phyloP scores from a whole-genome alignment of 2,329 filamentous ascomycete species.

The Nannizziopsis barbatae region DNA sequence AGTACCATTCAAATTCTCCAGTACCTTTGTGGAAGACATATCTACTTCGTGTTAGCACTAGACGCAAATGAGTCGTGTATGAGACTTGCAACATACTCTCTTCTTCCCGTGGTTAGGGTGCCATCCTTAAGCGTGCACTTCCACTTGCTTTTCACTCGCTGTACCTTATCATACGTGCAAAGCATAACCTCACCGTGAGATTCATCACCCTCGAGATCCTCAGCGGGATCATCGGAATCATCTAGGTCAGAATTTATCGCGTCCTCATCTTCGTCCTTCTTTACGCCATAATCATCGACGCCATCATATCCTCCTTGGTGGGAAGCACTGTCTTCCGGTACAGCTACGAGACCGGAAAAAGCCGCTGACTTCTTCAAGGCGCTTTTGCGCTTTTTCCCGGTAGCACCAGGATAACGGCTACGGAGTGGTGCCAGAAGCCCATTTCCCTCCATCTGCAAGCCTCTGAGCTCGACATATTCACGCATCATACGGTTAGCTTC shows the following conservation, averaged over 20 bases:
- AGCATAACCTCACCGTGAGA: slow-evolving; percentile 83
- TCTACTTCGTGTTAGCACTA: slow-evolving; percentile 28
- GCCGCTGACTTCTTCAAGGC: slow-evolving; percentile 10
- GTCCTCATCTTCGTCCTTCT: slow-evolving; percentile 66
- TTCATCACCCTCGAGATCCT: slow-evolving; percentile 80
- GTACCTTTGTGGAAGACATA: slow-evolving; percentile 97
- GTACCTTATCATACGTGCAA: slow-evolving; percentile 98
- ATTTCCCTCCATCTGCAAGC: slow-evolving; percentile 35
- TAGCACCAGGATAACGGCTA: slow-evolving; percentile 27
- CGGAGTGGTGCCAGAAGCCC: slow-evolving; percentile 36
- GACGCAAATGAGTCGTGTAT: background rate
- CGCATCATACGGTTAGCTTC: slow-evolving; percentile 32
- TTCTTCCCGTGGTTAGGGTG: slow-evolving; percentile 82
- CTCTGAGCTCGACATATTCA: slow-evolving; percentile 33
- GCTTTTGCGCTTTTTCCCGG: slow-evolving; percentile 31
- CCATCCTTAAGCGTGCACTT: slow-evolving; percentile 98
- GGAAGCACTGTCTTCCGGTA: slow-evolving; percentile 13
- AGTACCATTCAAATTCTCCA: slow-evolving; percentile 92
- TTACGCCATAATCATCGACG: slow-evolving; percentile 40
- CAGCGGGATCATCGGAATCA: slow-evolving; percentile 75
- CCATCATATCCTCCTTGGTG: slow-evolving; percentile 46
- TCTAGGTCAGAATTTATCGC: slow-evolving; percentile 98
- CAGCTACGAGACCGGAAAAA: slow-evolving; percentile 12
- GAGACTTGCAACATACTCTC: slow-evolving; percentile 51
- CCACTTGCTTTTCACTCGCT: slow-evolving; percentile 98